Evolutionary conservation across 768 basidiomycete species (phyloP).

Genomic region (Leccinum obscurum): DNA sequence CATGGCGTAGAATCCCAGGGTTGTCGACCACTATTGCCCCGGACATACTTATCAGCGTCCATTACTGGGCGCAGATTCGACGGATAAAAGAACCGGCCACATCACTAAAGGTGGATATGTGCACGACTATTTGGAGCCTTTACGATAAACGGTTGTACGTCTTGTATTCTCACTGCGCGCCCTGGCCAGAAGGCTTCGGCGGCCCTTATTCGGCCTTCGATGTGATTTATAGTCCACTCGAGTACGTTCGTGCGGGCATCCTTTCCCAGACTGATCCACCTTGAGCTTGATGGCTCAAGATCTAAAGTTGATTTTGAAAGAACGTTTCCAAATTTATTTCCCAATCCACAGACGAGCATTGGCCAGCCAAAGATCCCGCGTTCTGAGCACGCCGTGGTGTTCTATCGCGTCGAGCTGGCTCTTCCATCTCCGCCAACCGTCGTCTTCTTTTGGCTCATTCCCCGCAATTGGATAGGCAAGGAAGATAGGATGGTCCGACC

Average conservation of each 20-base stretch:
- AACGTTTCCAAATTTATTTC: not conserved
- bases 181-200: not conserved
- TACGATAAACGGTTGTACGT: not conserved
- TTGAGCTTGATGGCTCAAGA: not conserved
- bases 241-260: not conserved
- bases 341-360: not conserved
- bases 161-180: not conserved
- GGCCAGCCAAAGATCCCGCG: not conserved
- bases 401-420: not conserved
- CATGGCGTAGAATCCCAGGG: not conserved
- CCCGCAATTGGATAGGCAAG: not conserved
- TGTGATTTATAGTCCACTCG: not conserved
- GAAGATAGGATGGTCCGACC: not conserved
- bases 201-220: not conserved
- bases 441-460: not conserved
- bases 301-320: not conserved
- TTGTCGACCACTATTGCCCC: not conserved
- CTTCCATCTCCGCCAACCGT: not conserved
- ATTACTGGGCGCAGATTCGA: not conserved
- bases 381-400: not conserved
- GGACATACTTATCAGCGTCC: not conserved
- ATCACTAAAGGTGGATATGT: not conserved
- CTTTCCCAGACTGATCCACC: not conserved
- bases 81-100: not conserved
- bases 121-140: not conserved